Evolutionary conservation across 768 basidiomycete genomes (phyloP).

Genomic region (Tulasnella sp.): DNA sequence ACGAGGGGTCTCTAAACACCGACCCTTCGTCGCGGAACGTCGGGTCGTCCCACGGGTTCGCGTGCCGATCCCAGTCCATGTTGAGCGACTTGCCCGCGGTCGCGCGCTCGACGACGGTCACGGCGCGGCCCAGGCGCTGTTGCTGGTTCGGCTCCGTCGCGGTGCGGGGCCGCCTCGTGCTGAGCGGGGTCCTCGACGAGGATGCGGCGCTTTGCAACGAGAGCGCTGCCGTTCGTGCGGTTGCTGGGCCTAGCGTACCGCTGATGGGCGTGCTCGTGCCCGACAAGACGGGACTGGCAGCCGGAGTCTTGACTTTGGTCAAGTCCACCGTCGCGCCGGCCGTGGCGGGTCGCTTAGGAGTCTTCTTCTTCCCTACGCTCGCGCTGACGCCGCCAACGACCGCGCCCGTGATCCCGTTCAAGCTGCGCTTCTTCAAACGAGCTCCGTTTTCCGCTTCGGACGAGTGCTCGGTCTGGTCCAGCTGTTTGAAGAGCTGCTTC

Average conservation of each 20-base stretch:
- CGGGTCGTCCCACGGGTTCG: background rate
- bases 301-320: background rate
- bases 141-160: background rate
- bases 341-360: background rate
- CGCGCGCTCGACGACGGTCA: background rate
- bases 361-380: background rate
- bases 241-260: background rate
- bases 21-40: constrained; percentile 3
- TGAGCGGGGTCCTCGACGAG: background rate
- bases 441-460: background rate
- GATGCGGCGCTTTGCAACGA: background rate
- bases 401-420: background rate
- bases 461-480: background rate
- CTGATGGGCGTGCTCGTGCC: background rate
- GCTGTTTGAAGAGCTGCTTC: background rate
- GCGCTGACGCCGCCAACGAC: background rate
- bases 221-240: background rate
- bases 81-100: background rate
- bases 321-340: background rate
- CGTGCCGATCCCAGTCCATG: constrained; percentile 22
- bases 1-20: background rate
- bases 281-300: background rate
- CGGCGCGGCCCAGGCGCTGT: background rate
- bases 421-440: background rate
- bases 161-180: background rate